Conservation (phyloP, 139 green algal genomes). For the Bryopsis sp. region DNA sequence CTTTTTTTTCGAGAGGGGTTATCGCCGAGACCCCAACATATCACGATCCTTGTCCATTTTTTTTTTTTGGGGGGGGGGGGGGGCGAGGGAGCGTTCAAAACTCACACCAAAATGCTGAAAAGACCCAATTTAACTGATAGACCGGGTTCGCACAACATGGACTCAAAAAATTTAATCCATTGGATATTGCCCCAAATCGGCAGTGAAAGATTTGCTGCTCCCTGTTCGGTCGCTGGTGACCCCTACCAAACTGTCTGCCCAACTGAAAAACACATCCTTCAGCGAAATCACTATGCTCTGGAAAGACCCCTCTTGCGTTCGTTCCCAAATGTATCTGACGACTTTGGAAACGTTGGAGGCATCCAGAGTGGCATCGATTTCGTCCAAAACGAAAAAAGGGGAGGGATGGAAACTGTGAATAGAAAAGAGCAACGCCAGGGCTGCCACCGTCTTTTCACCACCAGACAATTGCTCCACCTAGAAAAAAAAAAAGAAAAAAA, state of each 20-base stretch:
- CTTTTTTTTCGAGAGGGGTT: too few species aligned
- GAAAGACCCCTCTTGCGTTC: conserved; percentile 39
- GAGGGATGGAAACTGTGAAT: conserved; percentile 88
- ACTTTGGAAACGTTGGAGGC: conserved; percentile 88
- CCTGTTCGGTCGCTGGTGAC: conserved; percentile 68
- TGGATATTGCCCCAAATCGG: too few species aligned
- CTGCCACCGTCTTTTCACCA: conserved; percentile 85
- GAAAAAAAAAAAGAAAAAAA: too few species aligned
- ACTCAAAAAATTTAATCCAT: too few species aligned
- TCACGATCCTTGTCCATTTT: too few species aligned
- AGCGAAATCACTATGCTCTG: conserved; percentile 86
- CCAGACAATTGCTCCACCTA: conserved; percentile 96
- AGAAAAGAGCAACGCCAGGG: conserved; percentile 93
- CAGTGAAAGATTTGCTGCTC: too few species aligned
- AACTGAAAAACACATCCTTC: conserved; percentile 45
- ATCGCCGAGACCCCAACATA: too few species aligned
- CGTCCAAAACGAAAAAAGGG: conserved; percentile 97
- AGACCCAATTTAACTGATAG: too few species aligned
- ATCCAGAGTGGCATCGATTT: conserved; percentile 90
- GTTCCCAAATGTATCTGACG: conserved; percentile 77
- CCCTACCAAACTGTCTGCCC: conserved; percentile 83
- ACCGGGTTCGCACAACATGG: too few species aligned
- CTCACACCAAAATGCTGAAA: too few species aligned
- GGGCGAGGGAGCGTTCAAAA: too few species aligned
- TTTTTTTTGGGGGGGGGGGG: too few species aligned